Percentiles rank a stretch among this genome's conserved stretches.
phyloP scores from a whole-genome alignment of 208 protist species.

The Acanthamoeba castellanii region DNA sequence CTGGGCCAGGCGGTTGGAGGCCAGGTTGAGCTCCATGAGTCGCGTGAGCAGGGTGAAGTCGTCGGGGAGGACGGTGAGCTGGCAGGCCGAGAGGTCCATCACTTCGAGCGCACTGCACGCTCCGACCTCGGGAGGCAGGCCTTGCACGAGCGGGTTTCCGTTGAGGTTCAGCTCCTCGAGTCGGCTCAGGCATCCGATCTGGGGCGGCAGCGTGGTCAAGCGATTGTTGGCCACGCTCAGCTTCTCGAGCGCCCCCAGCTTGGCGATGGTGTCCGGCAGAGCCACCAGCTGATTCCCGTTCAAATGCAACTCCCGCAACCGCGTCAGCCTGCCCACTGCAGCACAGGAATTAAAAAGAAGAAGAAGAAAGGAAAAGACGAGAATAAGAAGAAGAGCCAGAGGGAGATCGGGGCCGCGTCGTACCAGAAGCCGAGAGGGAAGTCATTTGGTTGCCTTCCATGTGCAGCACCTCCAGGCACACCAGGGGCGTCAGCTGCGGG shows the following conservation, averaged over 20 bases:
- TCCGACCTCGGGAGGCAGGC: conserved; percentile 68
- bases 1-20: conserved; percentile 66
- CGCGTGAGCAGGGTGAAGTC: conserved; percentile 60
- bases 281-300: conserved; percentile 70
- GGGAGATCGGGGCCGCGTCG: background rate
- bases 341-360: background rate
- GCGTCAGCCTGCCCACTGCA: background rate
- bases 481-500: conserved; percentile 59
- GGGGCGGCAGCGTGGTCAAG: conserved; percentile 56
- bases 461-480: conserved; percentile 69
- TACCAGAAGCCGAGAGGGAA: conserved; percentile 39
- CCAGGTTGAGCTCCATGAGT: conserved; percentile 71
- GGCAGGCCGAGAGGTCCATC: conserved; percentile 70
- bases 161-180: conserved; percentile 49
- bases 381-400: background rate
- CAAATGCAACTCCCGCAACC: conserved; percentile 71
- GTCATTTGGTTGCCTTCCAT: conserved; percentile 76
- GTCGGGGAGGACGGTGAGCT: conserved; percentile 60
- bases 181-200: conserved; percentile 59
- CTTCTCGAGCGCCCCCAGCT: conserved; percentile 60
- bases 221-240: conserved; percentile 73
- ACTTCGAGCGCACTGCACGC: conserved; percentile 71
- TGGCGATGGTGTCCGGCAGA: conserved; percentile 68
- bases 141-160: conserved; percentile 40
- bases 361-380: background rate